Conservation (phyloP, 2,329 filamentous ascomycete species). For the Aureobasidium subglaciale region DNA sequence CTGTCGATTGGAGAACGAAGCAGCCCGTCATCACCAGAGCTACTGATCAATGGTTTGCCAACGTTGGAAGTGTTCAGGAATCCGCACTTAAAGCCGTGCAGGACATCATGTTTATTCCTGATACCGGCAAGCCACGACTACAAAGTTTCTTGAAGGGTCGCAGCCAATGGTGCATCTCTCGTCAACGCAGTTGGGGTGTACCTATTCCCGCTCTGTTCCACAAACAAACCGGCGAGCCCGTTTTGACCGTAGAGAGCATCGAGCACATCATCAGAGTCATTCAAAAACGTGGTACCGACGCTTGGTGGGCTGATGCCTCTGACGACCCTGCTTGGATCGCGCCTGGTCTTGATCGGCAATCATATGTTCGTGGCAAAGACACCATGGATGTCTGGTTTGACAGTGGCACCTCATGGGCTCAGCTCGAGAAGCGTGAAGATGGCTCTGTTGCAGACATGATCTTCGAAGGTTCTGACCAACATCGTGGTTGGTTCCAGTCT, state of each 20-base stretch:
- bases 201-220: conserved; percentile 89
- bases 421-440: conserved; percentile 33
- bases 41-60: conserved; percentile 96
- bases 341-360: conserved; percentile 48
- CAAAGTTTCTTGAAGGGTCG: conserved; percentile 80
- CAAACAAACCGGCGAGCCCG: conserved; percentile 51
- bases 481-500: conserved; percentile 97
- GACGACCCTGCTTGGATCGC: conserved; percentile 75
- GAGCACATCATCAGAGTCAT: conserved; percentile 78
- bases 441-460: conserved; percentile 69
- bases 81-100: conserved; percentile 63
- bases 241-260: conserved; percentile 74
- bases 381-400: conserved; percentile 99
- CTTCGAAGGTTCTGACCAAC: conserved; percentile 90
- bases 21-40: conserved; percentile 83
- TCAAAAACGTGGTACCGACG: conserved; percentile 70
- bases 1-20: conserved; percentile 97
- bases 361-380: conserved; percentile 71
- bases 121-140: conserved; percentile 64
- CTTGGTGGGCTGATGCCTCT: conserved; percentile 82
- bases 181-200: conserved; percentile 92
- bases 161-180: conserved; percentile 96
- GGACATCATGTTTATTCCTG: conserved; percentile 70
- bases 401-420: conserved; percentile 87
- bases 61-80: conserved; percentile 75